Base-by-base conservation (phyloP, 2,329 filamentous ascomycete species). In the Hysterium pulicare region DNA sequence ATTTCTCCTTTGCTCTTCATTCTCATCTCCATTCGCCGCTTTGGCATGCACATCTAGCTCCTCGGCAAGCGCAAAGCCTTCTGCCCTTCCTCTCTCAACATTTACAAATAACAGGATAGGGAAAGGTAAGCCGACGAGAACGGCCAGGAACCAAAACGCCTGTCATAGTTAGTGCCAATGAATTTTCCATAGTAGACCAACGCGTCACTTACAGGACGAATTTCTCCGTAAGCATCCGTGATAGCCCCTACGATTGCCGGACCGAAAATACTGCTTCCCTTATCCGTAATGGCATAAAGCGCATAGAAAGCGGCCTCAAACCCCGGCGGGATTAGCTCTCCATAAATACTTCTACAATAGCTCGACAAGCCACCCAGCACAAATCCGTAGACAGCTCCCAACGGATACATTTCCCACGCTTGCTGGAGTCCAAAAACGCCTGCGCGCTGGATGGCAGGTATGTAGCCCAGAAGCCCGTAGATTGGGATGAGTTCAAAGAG, bases 301-400 rank as follows among this genome's bases (percentile, higher is more conserved):
- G 91, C 90, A 62, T 95, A 98, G 62, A 98, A 98, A 0, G 91
- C 90, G 0, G 93, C 90, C 68, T 98, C 93, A 22, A 86, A 94
- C 3, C 93, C 93, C 0, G 89, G 88, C 1, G 93, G 93, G 42
- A 98, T 95, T 43, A 98, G 76, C 66, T 97, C 90, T 30, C 90
- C 90, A 61, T 88, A 98, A 4, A 98, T 76, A 47, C 87, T 90
- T 32, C 93, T 84, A 62, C 93, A 97, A 67, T 97, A 96, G 19
- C 86, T 86, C 44, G 87, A 89, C 31, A 98, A 71, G 0, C 93
- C 93, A n/a, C 93, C 93, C 22, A 97, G 81, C 2, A 97, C 90
- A 38, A 98, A 81, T 0, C 93, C 93, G 65, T 96, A 97, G 10
- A 97, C 81, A 3, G 87, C 86, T 0, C 89, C 90, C 1, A 98